Evolutionary conservation across 2,329 filamentous ascomycete genomes (phyloP).

Genomic region (Akanthomyces muscarius): DNA sequence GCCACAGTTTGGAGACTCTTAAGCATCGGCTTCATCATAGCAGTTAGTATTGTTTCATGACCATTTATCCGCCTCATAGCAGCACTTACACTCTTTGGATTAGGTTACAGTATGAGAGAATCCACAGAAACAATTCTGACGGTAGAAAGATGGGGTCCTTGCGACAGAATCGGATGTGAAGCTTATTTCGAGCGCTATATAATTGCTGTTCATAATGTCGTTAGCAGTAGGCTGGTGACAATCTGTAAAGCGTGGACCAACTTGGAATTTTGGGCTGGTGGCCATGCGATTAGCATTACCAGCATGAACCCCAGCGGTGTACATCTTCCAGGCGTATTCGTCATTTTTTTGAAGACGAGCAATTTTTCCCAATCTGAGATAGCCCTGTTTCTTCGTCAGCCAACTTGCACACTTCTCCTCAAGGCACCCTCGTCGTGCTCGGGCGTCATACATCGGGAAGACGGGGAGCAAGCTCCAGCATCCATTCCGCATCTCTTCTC

Average conservation of each 20-base stretch:
- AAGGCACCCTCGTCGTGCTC: not conserved
- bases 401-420: not conserved
- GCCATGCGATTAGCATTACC: slow-evolving; percentile 26
- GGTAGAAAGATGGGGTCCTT: slow-evolving; percentile 36
- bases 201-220: slow-evolving; percentile 29
- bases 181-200: slow-evolving; percentile 30
- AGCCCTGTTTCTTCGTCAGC: slow-evolving; percentile 31
- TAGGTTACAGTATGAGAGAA: slow-evolving; percentile 35
- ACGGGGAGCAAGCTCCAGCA: slow-evolving; percentile 39
- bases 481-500: slow-evolving; percentile 39
- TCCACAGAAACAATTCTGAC: slow-evolving; percentile 33
- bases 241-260: slow-evolving; percentile 18
- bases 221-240: not conserved
- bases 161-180: slow-evolving; percentile 32
- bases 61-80: not conserved
- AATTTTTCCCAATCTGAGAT: slow-evolving; percentile 40
- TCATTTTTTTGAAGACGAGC: slow-evolving; percentile 34
- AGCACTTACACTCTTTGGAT: slow-evolving; percentile 27
- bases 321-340: slow-evolving; percentile 38
- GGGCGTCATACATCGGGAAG: slow-evolving; percentile 34
- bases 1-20: slow-evolving; percentile 32
- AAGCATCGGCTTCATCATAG: slow-evolving; percentile 23
- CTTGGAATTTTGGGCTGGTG: slow-evolving; percentile 32
- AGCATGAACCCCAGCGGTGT: slow-evolving; percentile 36
- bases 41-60: not conserved